Evolutionary conservation across 306 rosid genomes (phyloP).

Genomic region (Fragaria ananassa): DNA sequence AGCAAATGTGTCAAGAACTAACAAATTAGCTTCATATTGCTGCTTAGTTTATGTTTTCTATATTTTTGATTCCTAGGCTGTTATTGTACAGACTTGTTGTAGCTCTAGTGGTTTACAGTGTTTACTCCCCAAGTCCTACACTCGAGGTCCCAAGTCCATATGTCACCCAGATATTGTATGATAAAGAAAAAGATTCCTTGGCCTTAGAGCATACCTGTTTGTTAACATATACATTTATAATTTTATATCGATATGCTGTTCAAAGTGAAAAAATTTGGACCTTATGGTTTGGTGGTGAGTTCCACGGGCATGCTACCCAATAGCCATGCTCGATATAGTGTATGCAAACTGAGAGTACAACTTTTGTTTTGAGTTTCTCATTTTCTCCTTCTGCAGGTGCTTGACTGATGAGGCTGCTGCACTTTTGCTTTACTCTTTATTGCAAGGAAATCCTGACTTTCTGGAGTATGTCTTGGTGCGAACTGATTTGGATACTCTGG

Average conservation of each 20-base stretch:
- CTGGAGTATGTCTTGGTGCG: conserved; percentile 97
- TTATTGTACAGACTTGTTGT: background rate
- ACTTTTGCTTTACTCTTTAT: conserved; percentile 81
- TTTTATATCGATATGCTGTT: background rate
- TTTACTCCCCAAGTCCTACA: background rate
- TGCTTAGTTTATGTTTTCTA: background rate
- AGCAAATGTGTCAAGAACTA: background rate
- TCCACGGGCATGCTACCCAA: background rate
- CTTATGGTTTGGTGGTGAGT: background rate
- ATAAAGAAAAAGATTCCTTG: background rate
- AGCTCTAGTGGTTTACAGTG: background rate
- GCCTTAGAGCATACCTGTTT: background rate
- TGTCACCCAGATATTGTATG: background rate
- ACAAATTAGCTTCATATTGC: background rate
- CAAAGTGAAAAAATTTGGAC: background rate
- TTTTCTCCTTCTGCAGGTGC: conserved; percentile 52
- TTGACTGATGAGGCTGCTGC: conserved; percentile 94
- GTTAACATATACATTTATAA: background rate
- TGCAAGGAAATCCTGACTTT: conserved; percentile 93
- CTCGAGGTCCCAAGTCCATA: background rate
- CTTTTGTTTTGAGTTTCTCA: conserved; percentile 2
- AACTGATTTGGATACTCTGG: conserved; percentile 97
- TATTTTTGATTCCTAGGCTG: background rate
- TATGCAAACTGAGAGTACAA: background rate
- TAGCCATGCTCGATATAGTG: background rate